phyloP scores from a whole-genome alignment of 768 basidiomycete genomes.

The Macrocybe gigantea region DNA sequence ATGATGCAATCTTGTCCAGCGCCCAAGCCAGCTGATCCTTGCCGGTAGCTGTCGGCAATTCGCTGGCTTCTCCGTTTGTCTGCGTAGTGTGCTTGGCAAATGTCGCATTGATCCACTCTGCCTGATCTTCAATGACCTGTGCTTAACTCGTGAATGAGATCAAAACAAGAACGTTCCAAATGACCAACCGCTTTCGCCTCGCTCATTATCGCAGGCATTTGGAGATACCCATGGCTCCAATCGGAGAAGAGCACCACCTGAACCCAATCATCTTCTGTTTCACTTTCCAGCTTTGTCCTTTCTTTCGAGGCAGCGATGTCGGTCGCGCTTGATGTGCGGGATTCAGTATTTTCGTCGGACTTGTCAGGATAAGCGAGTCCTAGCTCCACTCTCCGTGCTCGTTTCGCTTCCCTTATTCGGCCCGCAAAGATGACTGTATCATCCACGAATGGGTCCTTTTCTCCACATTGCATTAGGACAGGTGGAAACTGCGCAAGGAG shows the following conservation, averaged over 20 bases:
- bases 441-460: conserved; percentile 92
- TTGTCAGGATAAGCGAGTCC: conserved; percentile 62
- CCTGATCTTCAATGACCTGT: conserved; percentile 71
- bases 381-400: conserved; percentile 70
- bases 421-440: conserved; percentile 97
- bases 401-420: conserved; percentile 91
- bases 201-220: conserved; percentile 85
- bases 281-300: conserved; percentile 50
- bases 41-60: not conserved
- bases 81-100: conserved; percentile 25
- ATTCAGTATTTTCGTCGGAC: conserved; percentile 39
- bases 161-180: not conserved
- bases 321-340: conserved; percentile 42
- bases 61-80: conserved; percentile 5
- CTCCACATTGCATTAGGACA: conserved; percentile 90
- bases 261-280: conserved; percentile 93
- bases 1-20: not conserved
- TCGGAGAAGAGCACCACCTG: conserved; percentile 90
- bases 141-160: conserved; percentile 1
- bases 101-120: conserved; percentile 85
- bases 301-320: conserved; percentile 40
- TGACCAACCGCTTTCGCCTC: conserved; percentile 61
- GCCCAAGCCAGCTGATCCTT: not conserved
- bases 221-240: conserved; percentile 96
- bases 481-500: conserved; percentile 93